Evolutionary conservation across 2,329 filamentous ascomycete species (phyloP).

Genomic region (Aureobasidium subglaciale): DNA sequence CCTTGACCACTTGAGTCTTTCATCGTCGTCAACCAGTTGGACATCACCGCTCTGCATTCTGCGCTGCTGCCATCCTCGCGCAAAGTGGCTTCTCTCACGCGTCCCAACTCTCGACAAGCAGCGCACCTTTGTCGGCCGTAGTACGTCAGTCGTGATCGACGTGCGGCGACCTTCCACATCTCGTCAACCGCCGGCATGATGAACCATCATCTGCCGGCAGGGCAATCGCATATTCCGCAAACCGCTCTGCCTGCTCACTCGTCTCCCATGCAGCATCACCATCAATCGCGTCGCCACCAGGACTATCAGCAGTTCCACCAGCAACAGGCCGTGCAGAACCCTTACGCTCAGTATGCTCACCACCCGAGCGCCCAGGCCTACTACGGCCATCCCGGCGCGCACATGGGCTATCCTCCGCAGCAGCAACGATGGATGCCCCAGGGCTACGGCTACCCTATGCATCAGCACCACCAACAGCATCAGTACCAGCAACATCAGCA

Average conservation of each 20-base stretch:
- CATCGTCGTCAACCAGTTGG: constrained; percentile 11
- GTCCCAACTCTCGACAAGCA: neutral
- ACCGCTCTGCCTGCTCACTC: constrained; percentile 29
- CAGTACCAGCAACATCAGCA: constrained; percentile 20
- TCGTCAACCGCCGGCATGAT: constrained; percentile 57
- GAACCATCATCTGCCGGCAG: constrained; percentile 68
- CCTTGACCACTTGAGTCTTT: constrained; percentile 12
- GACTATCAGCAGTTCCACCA: constrained; percentile 31
- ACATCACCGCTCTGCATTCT: constrained; percentile 11
- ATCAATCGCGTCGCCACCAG: constrained; percentile 33
- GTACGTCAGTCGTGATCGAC: constrained; percentile 5
- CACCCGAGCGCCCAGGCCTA: constrained; percentile 29
- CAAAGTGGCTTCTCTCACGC: neutral
- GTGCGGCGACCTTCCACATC: constrained; percentile 10
- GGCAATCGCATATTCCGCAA: constrained; percentile 42
- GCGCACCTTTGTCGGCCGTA: constrained; percentile 7
- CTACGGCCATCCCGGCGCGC: constrained; percentile 34
- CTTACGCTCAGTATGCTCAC: constrained; percentile 29
- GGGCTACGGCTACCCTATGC: constrained; percentile 34
- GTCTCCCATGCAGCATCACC: constrained; percentile 18
- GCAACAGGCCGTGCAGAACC: constrained; percentile 32
- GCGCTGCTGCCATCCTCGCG: neutral
- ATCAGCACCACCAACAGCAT: constrained; percentile 23
- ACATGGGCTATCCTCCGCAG: constrained; percentile 32
- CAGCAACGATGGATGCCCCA: constrained; percentile 29